These are phyloP conservation scores for Pichia norvegensis DNA, from an alignment of 1,139 yeast species.

Conservation along the genomic window DNA sequence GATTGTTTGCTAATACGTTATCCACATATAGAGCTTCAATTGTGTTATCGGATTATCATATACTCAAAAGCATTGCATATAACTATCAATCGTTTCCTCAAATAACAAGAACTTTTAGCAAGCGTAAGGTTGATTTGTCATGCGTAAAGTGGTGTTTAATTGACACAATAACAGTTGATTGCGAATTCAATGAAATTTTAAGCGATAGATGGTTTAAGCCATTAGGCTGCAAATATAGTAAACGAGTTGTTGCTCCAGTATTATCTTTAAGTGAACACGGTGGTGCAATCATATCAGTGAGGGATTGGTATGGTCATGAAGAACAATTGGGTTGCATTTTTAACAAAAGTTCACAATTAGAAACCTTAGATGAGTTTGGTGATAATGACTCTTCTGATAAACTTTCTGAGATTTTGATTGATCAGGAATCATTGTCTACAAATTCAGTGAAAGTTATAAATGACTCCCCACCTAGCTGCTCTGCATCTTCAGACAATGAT, in stretches of 20 bases:
- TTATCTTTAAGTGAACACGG: slow-evolving; percentile 89
- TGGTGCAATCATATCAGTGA: slow-evolving; percentile 85
- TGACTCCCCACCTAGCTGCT: slow-evolving; percentile 44
- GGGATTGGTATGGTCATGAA: slow-evolving; percentile 79
- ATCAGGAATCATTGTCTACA: slow-evolving; percentile 70
- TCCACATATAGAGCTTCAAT: slow-evolving; percentile 66
- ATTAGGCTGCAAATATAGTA: slow-evolving; percentile 72
- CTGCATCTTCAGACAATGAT: slow-evolving; percentile 33
- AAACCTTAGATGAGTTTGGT: slow-evolving; percentile 17
- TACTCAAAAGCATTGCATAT: slow-evolving; percentile 86
- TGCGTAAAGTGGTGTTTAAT: slow-evolving; percentile 84
- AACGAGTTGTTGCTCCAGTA: slow-evolving; percentile 81
- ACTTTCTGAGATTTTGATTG: slow-evolving; percentile 67
- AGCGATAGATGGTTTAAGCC: slow-evolving; percentile 92
- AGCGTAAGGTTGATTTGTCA: slow-evolving; percentile 73
- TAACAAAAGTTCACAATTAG: slow-evolving; percentile 28
- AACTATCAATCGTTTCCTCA: slow-evolving; percentile 90
- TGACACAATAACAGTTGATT: slow-evolving; percentile 86
- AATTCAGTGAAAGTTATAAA: slow-evolving; percentile 69
- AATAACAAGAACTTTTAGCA: slow-evolving; percentile 69
- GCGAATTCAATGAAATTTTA: slow-evolving; percentile 84
- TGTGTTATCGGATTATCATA: slow-evolving; percentile 76
- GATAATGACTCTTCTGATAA: slow-evolving; percentile 24
- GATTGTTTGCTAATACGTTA: slow-evolving; percentile 76
- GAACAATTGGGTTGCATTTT: slow-evolving; percentile 48